These are phyloP conservation scores for Aspergillus melleus DNA, from an alignment of 2,329 filamentous ascomycete genomes.

Conservation along the genomic window DNA sequence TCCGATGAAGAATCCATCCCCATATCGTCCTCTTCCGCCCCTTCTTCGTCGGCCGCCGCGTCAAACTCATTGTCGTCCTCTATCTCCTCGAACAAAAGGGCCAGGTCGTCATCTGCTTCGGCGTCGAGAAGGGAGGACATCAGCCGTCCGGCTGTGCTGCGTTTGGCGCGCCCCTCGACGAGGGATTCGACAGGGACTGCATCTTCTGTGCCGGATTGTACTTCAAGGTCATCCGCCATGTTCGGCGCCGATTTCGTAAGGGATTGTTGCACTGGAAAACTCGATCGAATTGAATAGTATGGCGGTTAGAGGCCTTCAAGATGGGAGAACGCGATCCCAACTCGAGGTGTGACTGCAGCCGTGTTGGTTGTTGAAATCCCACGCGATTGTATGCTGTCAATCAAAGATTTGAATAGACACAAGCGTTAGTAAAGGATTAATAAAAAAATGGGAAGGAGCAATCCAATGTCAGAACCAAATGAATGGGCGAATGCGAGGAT, in stretches of 20 bases:
- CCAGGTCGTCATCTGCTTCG: constrained; percentile 67
- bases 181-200: constrained; percentile 36
- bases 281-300: not conserved
- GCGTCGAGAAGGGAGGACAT: constrained; percentile 76
- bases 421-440: not conserved
- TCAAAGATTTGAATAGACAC: not conserved
- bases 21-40: constrained; percentile 68
- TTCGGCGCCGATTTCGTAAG: constrained; percentile 3
- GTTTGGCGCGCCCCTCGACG: constrained; percentile 60
- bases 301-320: not conserved
- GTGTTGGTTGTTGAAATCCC: not conserved
- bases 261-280: not conserved
- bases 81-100: constrained; percentile 65
- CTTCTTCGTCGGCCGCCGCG: constrained; percentile 41
- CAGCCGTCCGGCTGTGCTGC: constrained; percentile 80
- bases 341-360: not conserved
- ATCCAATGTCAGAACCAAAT: not conserved
- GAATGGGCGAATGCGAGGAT: not conserved
- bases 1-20: constrained; percentile 84
- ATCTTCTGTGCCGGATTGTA: constrained; percentile 27
- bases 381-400: not conserved
- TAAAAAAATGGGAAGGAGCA: not conserved
- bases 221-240: constrained; percentile 27
- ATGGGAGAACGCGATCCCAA: not conserved
- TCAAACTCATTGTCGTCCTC: constrained; percentile 54